Evolutionary conservation across 2,329 filamentous ascomycete species (phyloP), one percentile per base, ranked within the genome.

Genomic region (Sporothrix mexicana): DNA sequence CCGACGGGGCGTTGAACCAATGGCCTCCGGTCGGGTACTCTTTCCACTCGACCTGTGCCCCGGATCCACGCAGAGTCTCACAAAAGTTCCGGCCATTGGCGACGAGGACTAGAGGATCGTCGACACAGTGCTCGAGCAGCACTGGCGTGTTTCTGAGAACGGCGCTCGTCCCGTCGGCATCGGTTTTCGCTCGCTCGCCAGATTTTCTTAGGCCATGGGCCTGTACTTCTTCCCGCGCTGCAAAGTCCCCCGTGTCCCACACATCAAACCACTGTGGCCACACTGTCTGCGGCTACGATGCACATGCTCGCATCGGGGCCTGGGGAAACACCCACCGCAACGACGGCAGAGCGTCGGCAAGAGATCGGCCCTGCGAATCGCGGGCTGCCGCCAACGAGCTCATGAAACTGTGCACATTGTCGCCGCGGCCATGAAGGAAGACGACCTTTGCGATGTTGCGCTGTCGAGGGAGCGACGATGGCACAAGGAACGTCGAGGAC

Each of bases 311-410:
- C 51, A 13, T 47, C 13, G 80, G 80, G 1, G 84, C 82, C 72
- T 81, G 79, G 8, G 85, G 85, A 68, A 87, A 86, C 5, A 87
- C 84, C 83, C 84, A 86, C 69, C 82, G 81, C 74, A 85, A 80
- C 2, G 81, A 80, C 0, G 85, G 84, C 41, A 85, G 83, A 3
- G 77, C 76, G 3, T 83, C 80, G 23, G 76, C 66, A 0, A 87
- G 81, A 0, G 78, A 79, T 13, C 74, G 78, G 15, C 75, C 72
- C 8, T 74, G 72, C 0, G 80, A 81, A 73, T 80, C 78, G 45
- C 72, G 74, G n/a, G 78, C 79, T 71, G 77, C 75, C 6, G 75
- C 68, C 5, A 84, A 76, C 0, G 80, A 78, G 6, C 69, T 67
- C 13, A 73, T 73, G 71, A 84, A 80, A 70, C 77, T 78, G n/a